Base-by-base conservation (phyloP, 345 rosid species). In the Eucalyptus cloeziana region DNA sequence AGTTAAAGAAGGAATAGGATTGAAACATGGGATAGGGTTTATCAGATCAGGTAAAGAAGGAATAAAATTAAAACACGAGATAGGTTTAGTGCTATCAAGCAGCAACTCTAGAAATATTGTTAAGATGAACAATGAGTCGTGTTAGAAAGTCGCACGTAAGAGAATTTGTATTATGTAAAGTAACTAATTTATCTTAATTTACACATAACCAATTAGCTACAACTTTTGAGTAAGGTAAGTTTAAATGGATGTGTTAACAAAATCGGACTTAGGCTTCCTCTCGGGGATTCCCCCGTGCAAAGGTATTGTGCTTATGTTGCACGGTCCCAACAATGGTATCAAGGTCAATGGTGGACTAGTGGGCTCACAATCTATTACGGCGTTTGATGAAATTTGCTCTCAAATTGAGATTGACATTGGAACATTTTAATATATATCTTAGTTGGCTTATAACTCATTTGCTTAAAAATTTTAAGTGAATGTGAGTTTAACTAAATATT, bases 241-340 rank as follows among this genome's bases (percentile, higher is more conserved):
- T 13, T 0, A 56, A 56, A 22, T 56, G 12, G 13, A 56, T 56
- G 3, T 4, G 27, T 24, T 24, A 22, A 56, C 13, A 0, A 24
- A 24, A 56, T 56, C 0, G 3, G 13, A 56, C 12, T 56, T 56
- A 10, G 13, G 12, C 62, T 10, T 24, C 30, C 30, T 56, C 62
- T 10, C 24, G 0, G 62, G 13, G 21, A 56, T 56, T 56, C 62
- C 62, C 5, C 62, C 62, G 10, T 0, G 12, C 24, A 10, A 24
- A 56, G 27, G 30, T 56, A 56, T 24, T 24, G 27, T 22, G 21
- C 27, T 56, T 56, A 8, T 24, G 62, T 24, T 0, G 30, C 30
- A 24, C 3, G 0, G 13, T 56, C 30, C 1, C 25, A 56, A 56
- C 27, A 56, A 56, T 0, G 13, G 3, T 56, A 56, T 56, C 2